A percentile compares a stretch with the other conserved stretches of the same genome.
phyloP scores from a whole-genome alignment of 139 green algal species.

The Chlamydomonas sp. region DNA sequence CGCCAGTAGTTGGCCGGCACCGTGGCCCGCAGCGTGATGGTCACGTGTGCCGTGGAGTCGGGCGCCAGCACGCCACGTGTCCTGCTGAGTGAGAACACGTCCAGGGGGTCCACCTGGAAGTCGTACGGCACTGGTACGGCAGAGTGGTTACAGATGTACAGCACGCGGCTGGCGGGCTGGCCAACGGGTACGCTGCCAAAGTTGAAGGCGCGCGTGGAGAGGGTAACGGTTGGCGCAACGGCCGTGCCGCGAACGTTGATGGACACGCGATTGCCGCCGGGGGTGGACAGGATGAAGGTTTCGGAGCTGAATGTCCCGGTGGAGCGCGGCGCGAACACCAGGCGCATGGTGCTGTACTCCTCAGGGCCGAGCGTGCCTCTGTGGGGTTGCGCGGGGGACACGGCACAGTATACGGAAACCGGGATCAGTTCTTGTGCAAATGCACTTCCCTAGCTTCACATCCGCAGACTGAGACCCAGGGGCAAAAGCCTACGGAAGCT shows the following conservation, averaged over 20 bases:
- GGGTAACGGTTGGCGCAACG: constrained; percentile 52
- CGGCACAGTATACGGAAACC: too few species aligned
- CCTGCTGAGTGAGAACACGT: constrained; percentile 63
- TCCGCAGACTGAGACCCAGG: too few species aligned
- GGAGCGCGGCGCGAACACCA: constrained; percentile 63
- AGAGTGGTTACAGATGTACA: constrained; percentile 74
- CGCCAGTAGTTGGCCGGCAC: constrained; percentile 72
- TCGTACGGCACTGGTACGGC: constrained; percentile 57
- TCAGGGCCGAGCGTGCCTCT: constrained; percentile 60
- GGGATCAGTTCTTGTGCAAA: too few species aligned
- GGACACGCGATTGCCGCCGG: constrained; percentile 62
- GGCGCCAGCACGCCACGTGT: constrained; percentile 51
- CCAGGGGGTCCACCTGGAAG: constrained; percentile 61
- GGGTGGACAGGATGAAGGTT: constrained; percentile 60
- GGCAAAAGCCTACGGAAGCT: too few species aligned
- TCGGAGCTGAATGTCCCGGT: constrained; percentile 69
- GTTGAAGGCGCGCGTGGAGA: constrained; percentile 58
- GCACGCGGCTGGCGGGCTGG: constrained; percentile 43
- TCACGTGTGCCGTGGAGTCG: constrained; percentile 54
- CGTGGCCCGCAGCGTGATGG: constrained; percentile 54
- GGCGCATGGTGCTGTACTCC: constrained; percentile 57
- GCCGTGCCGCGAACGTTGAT: constrained; percentile 61
- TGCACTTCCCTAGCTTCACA: too few species aligned
- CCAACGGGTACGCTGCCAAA: constrained; percentile 68
- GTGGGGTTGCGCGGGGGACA: neutral